Conservation (phyloP, 179 eudicot genomes). For the Beta macrorhiza region DNA sequence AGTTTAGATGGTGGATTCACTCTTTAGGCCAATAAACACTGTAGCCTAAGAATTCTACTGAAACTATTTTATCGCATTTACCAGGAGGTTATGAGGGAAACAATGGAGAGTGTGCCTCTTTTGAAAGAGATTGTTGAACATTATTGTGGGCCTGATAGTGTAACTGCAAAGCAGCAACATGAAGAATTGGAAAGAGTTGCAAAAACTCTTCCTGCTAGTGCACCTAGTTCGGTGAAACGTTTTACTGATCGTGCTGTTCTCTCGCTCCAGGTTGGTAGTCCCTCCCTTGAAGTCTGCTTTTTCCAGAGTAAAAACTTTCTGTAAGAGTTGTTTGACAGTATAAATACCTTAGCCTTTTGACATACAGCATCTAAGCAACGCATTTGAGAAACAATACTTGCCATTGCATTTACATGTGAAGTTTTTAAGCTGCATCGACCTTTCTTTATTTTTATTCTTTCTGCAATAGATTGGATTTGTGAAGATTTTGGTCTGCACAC, state of each 20-base stretch:
- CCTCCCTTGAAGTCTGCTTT: not conserved
- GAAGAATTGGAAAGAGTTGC: constrained; percentile 86
- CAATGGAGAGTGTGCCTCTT: constrained; percentile 75
- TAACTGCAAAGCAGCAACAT: constrained; percentile 78
- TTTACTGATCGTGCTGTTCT: constrained; percentile 80
- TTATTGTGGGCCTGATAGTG: constrained; percentile 76
- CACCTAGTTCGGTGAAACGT: constrained; percentile 64
- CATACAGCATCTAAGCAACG: not conserved
- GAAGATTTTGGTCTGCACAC: too few species aligned
- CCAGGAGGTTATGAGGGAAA: constrained; percentile 65
- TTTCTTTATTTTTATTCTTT: not conserved
- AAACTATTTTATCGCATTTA: not conserved
- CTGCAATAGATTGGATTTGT: not conserved
- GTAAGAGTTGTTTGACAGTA: not conserved
- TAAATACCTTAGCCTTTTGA: not conserved
- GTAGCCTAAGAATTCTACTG: not conserved
- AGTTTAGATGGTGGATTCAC: not conserved
- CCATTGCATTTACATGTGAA: not conserved
- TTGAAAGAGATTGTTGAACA: constrained; percentile 70
- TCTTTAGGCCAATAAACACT: not conserved
- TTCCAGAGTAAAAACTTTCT: not conserved
- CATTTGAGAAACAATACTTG: not conserved
- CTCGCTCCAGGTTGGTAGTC: constrained; percentile 71
- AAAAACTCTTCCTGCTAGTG: constrained; percentile 67
- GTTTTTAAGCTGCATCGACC: not conserved